Percentiles rank a stretch among this genome's conserved stretches.
These are phyloP conservation scores for Balakata baccata DNA, from an alignment of 345 rosid species.

Conservation along the genomic window DNA sequence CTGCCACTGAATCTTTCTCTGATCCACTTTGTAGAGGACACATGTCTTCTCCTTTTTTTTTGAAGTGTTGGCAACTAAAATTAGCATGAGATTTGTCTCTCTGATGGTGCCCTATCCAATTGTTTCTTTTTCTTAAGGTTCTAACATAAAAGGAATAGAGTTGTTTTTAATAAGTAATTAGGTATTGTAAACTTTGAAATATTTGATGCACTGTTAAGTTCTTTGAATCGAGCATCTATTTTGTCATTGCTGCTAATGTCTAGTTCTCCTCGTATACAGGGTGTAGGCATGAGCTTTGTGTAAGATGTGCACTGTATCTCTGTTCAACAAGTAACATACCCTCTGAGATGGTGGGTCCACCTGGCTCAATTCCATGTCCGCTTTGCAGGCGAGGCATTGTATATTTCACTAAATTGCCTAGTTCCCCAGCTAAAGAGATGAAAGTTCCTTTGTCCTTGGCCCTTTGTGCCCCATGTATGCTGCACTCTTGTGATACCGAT, in stretches of 20 bases:
- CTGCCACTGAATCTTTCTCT: background rate
- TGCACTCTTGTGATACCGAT: conserved; percentile 61
- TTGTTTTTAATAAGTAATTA: background rate
- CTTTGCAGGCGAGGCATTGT: conserved; percentile 88
- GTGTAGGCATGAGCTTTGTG: conserved; percentile 90
- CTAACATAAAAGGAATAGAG: background rate
- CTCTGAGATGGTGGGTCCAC: conserved; percentile 57
- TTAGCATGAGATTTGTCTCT: background rate
- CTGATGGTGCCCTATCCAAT: background rate
- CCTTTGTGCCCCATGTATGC: conserved; percentile 89
- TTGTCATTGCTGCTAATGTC: background rate
- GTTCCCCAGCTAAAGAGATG: conserved; percentile 60
- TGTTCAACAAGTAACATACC: conserved; percentile 78
- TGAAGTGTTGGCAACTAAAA: background rate
- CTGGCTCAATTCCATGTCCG: conserved; percentile 94
- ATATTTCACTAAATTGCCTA: conserved; percentile 61
- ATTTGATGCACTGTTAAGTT: background rate
- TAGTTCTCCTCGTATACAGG: conserved; percentile 44
- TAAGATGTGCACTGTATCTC: conserved; percentile 88
- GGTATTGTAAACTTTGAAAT: background rate
- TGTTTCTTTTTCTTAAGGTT: background rate
- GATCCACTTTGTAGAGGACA: background rate
- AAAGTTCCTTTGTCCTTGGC: conserved; percentile 69
- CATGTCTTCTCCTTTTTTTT: background rate
- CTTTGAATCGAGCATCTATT: background rate